Base-by-base conservation (phyloP, 257 asterid species). In the Gentiana macrophylla region DNA sequence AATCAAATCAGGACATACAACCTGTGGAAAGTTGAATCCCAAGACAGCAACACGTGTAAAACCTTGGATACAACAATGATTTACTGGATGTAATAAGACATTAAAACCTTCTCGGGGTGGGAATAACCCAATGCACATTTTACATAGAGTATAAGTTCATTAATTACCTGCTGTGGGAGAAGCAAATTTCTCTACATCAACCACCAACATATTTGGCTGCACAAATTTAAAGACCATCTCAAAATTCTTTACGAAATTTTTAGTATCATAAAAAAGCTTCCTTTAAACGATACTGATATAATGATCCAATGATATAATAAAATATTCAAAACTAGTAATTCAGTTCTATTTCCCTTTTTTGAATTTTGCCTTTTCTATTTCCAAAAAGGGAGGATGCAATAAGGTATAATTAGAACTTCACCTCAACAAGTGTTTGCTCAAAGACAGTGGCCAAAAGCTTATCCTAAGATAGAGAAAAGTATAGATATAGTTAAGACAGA, bases 161-260 rank as follows among this genome's bases (percentile, higher is more conserved):
- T 7, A 50, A 32, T 59, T 80, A 89, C 97, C 97, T 74, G 74
- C 66, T 77, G 68, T 67, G 13, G 94, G 91, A 12, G 94, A 79
- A 49, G 62, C 88, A 52, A 90, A 86, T 60, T 86, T 90, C 72
- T 84, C 93, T 33, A 90, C 86, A 69, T 90, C 94, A 71, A 90
- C 96, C 68, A 90, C 97, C 79, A 90, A 75, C 97, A 90, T 90
- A 65, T 86, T 90, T 59, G 97, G 97, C 97, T 90, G 90, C 84
- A 77, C 73, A 70, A 73, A 65, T 48, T 68, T 53, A 62, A 54
- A 74, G 50, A 46, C 52, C 67, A 62, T 64, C 46, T 41, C 46
- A 6, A 41, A 41, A 41, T 41, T 41, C 46, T 41, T 32, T 7
- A 4, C 6, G 38, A 11, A 32, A 32, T 15, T 36, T 9, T 60